These are phyloP conservation scores for Lentinula raphanica DNA, from an alignment of 768 basidiomycete genomes.

Conservation along the genomic window DNA sequence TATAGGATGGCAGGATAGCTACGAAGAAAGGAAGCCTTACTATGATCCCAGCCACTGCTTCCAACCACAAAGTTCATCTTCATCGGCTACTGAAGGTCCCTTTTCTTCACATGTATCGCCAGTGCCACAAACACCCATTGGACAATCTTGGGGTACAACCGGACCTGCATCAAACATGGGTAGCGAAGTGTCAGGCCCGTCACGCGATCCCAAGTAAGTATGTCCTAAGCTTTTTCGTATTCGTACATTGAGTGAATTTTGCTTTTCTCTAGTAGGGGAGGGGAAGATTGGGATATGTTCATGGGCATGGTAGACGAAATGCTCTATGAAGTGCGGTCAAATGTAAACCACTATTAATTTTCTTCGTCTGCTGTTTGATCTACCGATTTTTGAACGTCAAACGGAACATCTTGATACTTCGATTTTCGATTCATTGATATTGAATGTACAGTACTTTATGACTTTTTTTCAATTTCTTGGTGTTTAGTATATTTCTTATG, in stretches of 20 bases:
- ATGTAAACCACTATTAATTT: neutral
- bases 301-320: conserved; percentile 2
- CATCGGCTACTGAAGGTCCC: neutral
- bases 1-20: neutral
- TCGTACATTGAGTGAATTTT: neutral
- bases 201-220: neutral
- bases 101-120: neutral
- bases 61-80: neutral
- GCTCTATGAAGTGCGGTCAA: neutral
- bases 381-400: too few species aligned
- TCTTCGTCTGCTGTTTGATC: neutral
- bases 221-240: neutral
- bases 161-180: neutral
- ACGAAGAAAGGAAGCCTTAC: neutral
- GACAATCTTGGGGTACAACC: neutral
- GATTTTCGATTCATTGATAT: too few species aligned
- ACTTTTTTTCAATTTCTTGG: too few species aligned
- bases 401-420: too few species aligned
- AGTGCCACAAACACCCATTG: neutral
- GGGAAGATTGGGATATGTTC: conserved; percentile 1
- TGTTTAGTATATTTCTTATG: too few species aligned
- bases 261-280: neutral
- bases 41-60: neutral
- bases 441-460: too few species aligned
- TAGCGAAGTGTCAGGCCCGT: neutral